These are phyloP conservation scores for Schizochytrium sp. DNA, from an alignment of 108 stramenopile genomes.

Conservation along the genomic window DNA sequence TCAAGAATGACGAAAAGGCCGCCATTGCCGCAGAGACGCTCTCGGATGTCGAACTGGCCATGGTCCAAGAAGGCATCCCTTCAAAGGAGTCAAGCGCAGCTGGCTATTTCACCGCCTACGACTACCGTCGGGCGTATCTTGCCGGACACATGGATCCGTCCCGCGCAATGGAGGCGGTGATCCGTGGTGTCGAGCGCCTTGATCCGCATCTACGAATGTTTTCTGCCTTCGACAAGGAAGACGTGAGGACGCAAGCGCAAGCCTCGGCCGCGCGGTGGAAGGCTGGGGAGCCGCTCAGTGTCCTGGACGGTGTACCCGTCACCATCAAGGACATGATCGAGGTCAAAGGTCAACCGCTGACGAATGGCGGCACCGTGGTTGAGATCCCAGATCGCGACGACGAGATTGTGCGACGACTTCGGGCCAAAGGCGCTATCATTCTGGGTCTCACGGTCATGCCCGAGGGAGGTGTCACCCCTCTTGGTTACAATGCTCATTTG, in stretches of 20 bases:
- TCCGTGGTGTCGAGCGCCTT: conserved; percentile 20
- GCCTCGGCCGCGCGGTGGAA: conserved; percentile 34
- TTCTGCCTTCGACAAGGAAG: conserved; percentile 21
- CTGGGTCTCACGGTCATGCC: conserved; percentile 46
- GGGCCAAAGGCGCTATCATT: conserved; percentile 45
- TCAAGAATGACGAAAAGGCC: conserved; percentile 16
- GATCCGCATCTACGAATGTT: conserved; percentile 23
- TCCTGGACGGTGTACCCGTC: conserved; percentile 55
- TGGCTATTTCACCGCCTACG: conserved; percentile 21
- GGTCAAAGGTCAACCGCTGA: conserved; percentile 30
- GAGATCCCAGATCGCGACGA: conserved; percentile 24
- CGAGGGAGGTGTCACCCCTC: conserved; percentile 53
- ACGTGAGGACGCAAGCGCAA: conserved; percentile 27
- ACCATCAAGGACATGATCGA: conserved; percentile 49
- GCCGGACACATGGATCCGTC: conserved; percentile 20
- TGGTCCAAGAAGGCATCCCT: neutral
- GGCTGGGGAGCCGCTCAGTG: conserved; percentile 21
- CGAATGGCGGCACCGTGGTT: conserved; percentile 27
- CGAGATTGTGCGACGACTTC: conserved; percentile 32
- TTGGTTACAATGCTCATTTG: conserved; percentile 36
- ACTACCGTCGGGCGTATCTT: conserved; percentile 31
- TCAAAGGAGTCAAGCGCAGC: neutral
- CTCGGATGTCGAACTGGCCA: neutral
- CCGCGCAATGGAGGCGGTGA: conserved; percentile 23
- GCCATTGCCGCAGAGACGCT: neutral